Conservation (phyloP, 345 rosid species). For the Dipteronia dyeriana region DNA sequence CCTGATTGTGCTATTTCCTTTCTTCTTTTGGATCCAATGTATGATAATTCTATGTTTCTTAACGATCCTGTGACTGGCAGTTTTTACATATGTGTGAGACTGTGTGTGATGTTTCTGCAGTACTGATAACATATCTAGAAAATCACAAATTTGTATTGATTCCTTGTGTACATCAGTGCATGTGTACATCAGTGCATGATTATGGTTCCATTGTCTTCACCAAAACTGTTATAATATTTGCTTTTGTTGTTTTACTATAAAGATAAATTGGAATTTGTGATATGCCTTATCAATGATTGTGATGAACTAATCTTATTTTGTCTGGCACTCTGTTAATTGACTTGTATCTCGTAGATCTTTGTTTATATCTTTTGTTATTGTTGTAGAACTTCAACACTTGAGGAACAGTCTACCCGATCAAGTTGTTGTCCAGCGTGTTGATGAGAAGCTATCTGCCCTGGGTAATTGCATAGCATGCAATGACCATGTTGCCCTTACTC, state of each 20-base stretch:
- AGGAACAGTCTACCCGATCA: slow-evolving; percentile 90
- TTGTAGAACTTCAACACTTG: slow-evolving; percentile 87
- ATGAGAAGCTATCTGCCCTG: slow-evolving; percentile 88
- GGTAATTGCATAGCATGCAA: slow-evolving; percentile 97
- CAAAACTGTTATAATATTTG: neutral
- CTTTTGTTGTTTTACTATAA: neutral
- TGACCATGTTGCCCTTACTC: slow-evolving; percentile 94
- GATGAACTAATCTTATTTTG: neutral
- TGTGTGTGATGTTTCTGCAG: neutral
- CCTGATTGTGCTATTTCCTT: neutral
- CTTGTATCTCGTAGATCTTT: neutral
- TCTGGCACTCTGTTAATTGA: neutral
- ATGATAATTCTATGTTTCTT: neutral
- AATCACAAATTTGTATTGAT: neutral
- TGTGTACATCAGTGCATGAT: neutral
- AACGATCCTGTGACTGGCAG: too few species aligned
- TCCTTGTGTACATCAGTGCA: neutral
- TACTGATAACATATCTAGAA: neutral
- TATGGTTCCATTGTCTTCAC: neutral
- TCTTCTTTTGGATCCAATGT: neutral
- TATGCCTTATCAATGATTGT: neutral
- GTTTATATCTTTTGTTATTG: neutral
- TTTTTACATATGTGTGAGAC: neutral
- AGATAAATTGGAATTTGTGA: neutral
- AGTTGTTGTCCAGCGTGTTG: slow-evolving; percentile 92